A percentile compares a stretch with the other conserved stretches of the same genome.
Conservation (phyloP, 169 alveolate species). For the Cryptosporidium sp. region DNA sequence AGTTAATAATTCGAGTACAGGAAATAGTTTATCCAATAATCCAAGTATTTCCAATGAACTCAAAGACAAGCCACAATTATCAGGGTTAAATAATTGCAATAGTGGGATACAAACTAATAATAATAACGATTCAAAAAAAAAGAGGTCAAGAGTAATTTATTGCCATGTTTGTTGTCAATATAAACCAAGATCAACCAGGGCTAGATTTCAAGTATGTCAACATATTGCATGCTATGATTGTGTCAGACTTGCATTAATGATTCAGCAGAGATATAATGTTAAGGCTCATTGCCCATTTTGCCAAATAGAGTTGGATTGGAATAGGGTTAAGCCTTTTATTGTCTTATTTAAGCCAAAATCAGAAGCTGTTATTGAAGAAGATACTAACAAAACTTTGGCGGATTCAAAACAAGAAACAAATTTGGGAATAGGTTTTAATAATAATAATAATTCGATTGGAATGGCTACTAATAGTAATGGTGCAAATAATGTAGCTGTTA, state of each 20-base stretch:
- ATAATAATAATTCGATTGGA: not conserved
- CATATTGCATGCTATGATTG: slow-evolving; percentile 75
- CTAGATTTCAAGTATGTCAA: slow-evolving; percentile 70
- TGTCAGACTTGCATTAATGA: slow-evolving; percentile 68
- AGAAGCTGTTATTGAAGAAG: slow-evolving; percentile 1
- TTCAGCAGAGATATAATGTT: slow-evolving; percentile 40
- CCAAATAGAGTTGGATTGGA: slow-evolving; percentile 64
- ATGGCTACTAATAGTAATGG: not conserved
- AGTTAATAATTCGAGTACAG: not conserved
- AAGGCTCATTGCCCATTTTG: slow-evolving; percentile 76
- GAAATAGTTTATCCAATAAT: not conserved
- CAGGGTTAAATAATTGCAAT: not conserved
- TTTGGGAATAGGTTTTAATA: not conserved
- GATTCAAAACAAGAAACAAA: not conserved
- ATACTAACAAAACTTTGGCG: not conserved
- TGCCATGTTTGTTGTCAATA: slow-evolving; percentile 72
- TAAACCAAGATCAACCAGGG: slow-evolving; percentile 74
- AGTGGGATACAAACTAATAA: not conserved
- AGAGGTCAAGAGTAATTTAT: slow-evolving; percentile 64
- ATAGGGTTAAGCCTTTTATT: slow-evolving; percentile 69
- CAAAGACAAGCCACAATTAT: not conserved
- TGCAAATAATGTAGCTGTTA: not conserved
- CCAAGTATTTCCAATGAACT: not conserved
- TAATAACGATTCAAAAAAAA: slow-evolving; percentile 39
- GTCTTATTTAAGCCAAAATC: slow-evolving; percentile 52